phyloP scores from a whole-genome alignment of 164 flowering plant genomes.

The Chimonanthus salicifolius region DNA sequence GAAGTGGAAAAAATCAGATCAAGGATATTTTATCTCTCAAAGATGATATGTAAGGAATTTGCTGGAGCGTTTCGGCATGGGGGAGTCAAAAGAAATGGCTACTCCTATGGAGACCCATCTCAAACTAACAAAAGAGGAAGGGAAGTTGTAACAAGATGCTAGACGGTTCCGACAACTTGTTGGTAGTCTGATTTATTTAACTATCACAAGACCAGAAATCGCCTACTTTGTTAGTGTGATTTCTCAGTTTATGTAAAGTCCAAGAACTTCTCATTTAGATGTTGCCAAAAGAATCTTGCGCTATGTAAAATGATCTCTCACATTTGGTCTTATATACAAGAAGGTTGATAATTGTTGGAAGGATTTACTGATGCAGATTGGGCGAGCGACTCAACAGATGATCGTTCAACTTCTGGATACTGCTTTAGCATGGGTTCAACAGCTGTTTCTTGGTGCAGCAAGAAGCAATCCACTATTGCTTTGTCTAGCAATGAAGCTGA shows the following conservation, averaged over 20 bases:
- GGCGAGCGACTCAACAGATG: conserved; percentile 18
- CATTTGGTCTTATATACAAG: conserved; percentile 10
- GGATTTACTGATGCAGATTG: conserved; percentile 18
- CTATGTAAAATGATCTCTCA: conserved; percentile 11
- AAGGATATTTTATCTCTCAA: conserved; percentile 12
- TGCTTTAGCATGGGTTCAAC: conserved; percentile 11
- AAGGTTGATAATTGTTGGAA: conserved; percentile 4
- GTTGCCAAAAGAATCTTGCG: neutral
- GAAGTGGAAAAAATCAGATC: conserved; percentile 10
- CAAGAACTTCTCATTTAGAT: no score
- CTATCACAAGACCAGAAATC: no score
- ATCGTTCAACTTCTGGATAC: conserved; percentile 14
- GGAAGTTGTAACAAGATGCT: conserved; percentile 9
- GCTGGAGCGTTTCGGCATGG: conserved; percentile 12
- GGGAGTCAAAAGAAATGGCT: conserved; percentile 9
- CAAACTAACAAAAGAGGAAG: conserved; percentile 9
- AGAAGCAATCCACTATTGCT: neutral
- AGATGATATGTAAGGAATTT: conserved; percentile 8
- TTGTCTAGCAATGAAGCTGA: conserved; percentile 5
- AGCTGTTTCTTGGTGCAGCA: conserved; percentile 10
- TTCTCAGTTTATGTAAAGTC: no score
- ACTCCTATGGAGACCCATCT: conserved; percentile 19
- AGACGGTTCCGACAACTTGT: conserved; percentile 14
- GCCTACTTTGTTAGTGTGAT: no score
- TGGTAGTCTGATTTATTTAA: conserved; percentile 6